Base-by-base conservation (phyloP, 768 basidiomycete species). In the Amanita thiersii region DNA sequence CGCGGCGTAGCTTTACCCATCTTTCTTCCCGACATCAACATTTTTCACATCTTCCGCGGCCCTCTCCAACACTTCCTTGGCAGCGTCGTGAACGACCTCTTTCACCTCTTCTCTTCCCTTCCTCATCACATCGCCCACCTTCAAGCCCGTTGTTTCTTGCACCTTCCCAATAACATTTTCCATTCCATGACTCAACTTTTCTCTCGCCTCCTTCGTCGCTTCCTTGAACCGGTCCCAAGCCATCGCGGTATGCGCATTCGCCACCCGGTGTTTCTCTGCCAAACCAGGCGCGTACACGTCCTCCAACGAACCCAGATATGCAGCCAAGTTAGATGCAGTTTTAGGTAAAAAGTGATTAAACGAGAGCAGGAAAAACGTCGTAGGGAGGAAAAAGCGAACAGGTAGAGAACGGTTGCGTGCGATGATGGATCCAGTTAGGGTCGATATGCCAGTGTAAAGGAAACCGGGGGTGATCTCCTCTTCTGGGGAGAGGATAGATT, bases 401-500 rank as follows among this genome's bases (percentile, higher is more conserved):
- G 79, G 70, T 40, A 92, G 62, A 39, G 66, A 56, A 48, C 92
- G 80, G 50, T 83, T 85, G 31, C 92, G 82, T 0, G 86, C 77
- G 43, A 97, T 51, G 52, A 98, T 82, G 43, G 91, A 91, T 1
- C 86, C 89, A 3, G 86, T 84, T 36, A 98, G 78, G 10, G 89
- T 79, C 2, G 89, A 80, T 37, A 98, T 74, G 37, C 90, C 88
- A 34, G 88, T 83, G 66, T 94, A 97, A 40, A 97, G 79, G 3
- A 85, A 54, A n/a, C 86, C 89, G 1, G 93, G 93, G 7, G 82
- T 90, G 20, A 96, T 75, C 1, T 81, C 68, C 62, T 97, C 94
- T 40, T 83, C 70, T 0, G 80, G 73, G 0, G 88, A 81, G 10
- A 90, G 63, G 51, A 98, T 75, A 4, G 82, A 75, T 59, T 91